These are phyloP conservation scores for Septoria linicola DNA, from an alignment of 2,329 filamentous ascomycete species.

Conservation along the genomic window DNA sequence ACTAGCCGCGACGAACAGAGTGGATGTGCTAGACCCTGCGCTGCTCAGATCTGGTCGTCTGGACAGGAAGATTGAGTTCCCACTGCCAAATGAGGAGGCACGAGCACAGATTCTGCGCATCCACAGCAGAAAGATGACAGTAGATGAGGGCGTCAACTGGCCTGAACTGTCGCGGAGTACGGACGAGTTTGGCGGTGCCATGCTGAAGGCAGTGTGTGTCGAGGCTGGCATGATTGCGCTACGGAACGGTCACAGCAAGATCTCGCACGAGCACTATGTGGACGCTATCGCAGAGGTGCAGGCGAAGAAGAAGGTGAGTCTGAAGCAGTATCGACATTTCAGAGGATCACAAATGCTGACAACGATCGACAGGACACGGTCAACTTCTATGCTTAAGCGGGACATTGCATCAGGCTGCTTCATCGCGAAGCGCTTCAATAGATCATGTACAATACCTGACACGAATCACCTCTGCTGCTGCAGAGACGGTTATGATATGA, in stretches of 20 bases:
- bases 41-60: constrained; percentile 92
- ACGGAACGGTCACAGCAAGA: constrained; percentile 90
- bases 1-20: constrained; percentile 97
- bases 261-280: constrained; percentile 97
- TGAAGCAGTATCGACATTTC: background rate
- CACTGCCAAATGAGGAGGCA: constrained; percentile 94
- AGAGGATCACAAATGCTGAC: constrained; percentile 16
- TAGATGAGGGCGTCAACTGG: constrained; percentile 93
- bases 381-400: constrained; percentile 39
- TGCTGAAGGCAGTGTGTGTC: constrained; percentile 97
- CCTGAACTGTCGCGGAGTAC: constrained; percentile 91
- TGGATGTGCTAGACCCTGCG: constrained; percentile 95
- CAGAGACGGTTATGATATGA: background rate
- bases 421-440: constrained; percentile 10
- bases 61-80: constrained; percentile 98
- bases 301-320: constrained; percentile 78
- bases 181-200: constrained; percentile 96
- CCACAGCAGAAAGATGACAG: constrained; percentile 97
- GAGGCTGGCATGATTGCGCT: constrained; percentile 99
- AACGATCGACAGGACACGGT: constrained; percentile 33
- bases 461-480: constrained; percentile 4
- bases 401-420: constrained; percentile 12
- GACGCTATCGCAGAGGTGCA: constrained; percentile 97
- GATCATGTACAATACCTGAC: constrained; percentile 22
- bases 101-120: constrained; percentile 96